These are phyloP conservation scores for Pseudogymnoascus sp. DNA, from an alignment of 2,329 filamentous ascomycete species.

Conservation along the genomic window DNA sequence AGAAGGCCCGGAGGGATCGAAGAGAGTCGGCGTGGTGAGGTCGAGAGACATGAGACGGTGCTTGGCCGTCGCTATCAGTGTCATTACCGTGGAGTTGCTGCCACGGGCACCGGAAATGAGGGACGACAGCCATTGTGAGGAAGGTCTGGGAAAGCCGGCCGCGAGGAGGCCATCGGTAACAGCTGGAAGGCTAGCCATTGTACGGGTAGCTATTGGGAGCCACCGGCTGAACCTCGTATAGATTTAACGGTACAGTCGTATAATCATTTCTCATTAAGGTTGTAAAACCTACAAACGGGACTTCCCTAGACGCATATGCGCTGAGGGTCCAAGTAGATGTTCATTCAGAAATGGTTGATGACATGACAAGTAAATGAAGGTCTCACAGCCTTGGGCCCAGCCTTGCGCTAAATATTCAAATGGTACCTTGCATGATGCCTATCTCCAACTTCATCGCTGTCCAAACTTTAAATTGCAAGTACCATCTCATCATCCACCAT, in stretches of 20 bases:
- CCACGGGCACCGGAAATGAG: conserved; percentile 43
- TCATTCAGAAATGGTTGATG: not conserved
- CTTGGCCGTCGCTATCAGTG: conserved; percentile 48
- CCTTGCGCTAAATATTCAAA: conserved; percentile 13
- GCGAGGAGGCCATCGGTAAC: conserved; percentile 1
- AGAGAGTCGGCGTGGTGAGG: conserved; percentile 52
- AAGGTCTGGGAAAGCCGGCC: conserved; percentile 6
- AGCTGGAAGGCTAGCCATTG: conserved; percentile 43
- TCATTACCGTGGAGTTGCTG: conserved; percentile 15
- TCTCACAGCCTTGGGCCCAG: conserved; percentile 17
- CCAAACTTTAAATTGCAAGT: not conserved
- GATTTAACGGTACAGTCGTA: not conserved
- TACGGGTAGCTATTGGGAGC: not conserved
- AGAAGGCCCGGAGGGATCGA: conserved; percentile 38
- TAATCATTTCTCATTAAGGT: not conserved
- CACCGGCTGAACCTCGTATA: not conserved
- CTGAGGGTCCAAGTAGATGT: conserved; percentile 1
- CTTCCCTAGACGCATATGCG: conserved; percentile 2
- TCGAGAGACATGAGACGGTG: conserved; percentile 74
- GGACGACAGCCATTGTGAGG: conserved; percentile 20
- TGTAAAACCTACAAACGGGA: not conserved
- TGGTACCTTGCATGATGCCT: conserved; percentile 13
- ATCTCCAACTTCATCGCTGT: not conserved
- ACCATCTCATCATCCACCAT: conserved; percentile 30
- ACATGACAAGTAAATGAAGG: conserved; percentile 1